Percentiles rank a stretch among this genome's conserved stretches.
These are phyloP conservation scores for Ceriops zippeliana DNA, from an alignment of 345 rosid species.

Conservation along the genomic window DNA sequence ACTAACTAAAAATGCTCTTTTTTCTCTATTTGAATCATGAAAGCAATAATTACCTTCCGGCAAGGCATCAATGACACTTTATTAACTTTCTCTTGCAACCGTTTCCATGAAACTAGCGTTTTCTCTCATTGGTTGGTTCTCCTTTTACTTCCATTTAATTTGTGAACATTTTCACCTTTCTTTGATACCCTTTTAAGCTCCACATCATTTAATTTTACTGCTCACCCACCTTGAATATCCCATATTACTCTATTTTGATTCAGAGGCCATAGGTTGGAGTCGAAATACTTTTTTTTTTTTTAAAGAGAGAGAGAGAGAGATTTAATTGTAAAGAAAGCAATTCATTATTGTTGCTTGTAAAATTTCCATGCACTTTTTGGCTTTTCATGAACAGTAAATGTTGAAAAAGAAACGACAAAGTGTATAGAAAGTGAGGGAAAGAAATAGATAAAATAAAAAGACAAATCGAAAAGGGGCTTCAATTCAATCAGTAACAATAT, in stretches of 20 bases:
- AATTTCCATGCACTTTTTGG: not conserved
- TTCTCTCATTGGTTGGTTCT: not conserved
- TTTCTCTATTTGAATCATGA: too few relatives aligned
- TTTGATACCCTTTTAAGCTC: not conserved
- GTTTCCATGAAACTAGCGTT: conserved; percentile 3
- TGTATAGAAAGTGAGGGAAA: not conserved
- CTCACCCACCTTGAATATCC: not conserved
- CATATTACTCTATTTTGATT: too few relatives aligned
- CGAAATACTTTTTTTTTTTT: too few relatives aligned
- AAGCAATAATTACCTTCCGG: not conserved
- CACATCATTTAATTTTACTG: conserved; percentile 16
- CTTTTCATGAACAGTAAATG: not conserved
- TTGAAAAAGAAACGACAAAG: conserved; percentile 1
- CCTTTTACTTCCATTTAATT: too few relatives aligned
- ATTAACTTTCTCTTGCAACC: conserved; percentile 4
- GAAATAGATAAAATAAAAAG: conserved; percentile 9
- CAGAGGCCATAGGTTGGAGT: too few relatives aligned
- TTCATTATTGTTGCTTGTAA: conserved; percentile 14
- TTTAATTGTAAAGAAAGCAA: conserved; percentile 21
- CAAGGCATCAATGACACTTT: conserved; percentile 3
- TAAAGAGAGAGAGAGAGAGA: too few relatives aligned
- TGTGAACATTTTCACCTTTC: not conserved
- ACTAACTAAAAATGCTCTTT: too few relatives aligned
- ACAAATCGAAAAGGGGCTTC: conserved; percentile 21
- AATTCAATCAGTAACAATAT: conserved; percentile 13